Evolutionary conservation across 1,284 basidiomycete species (phyloP).

Genomic region (Sporisorium scitamineum): DNA sequence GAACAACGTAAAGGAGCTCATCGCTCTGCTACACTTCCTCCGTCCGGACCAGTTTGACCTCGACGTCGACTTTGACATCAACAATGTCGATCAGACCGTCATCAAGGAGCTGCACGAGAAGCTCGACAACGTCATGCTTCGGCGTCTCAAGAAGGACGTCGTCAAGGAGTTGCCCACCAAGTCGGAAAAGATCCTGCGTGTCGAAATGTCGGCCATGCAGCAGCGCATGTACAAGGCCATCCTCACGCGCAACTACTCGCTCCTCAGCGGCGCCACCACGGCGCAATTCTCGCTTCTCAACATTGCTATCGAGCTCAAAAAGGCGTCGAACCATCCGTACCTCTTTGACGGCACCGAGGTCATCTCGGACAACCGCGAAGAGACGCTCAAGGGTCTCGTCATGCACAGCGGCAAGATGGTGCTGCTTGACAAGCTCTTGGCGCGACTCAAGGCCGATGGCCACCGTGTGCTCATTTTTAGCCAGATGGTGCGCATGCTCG

Average conservation of each 20-base stretch:
- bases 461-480: slow-evolving; percentile 75
- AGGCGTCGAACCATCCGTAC: slow-evolving; percentile 86
- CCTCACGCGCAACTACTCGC: slow-evolving; percentile 93
- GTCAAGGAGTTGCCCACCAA: slow-evolving; percentile 96
- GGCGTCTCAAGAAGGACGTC: slow-evolving; percentile 96
- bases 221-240: slow-evolving; percentile 99
- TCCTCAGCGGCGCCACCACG: slow-evolving; percentile 82
- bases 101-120: slow-evolving; percentile 93
- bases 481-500: slow-evolving; percentile 99
- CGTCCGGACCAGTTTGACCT: slow-evolving; percentile 93
- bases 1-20: slow-evolving; percentile 97
- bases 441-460: slow-evolving; percentile 71
- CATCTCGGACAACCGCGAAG: slow-evolving; percentile 80
- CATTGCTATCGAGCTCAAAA: slow-evolving; percentile 69
- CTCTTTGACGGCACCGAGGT: slow-evolving; percentile 96
- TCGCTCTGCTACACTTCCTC: slow-evolving; percentile 97
- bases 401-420: slow-evolving; percentile 73
- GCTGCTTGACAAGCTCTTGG: slow-evolving; percentile 71
- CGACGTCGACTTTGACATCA: slow-evolving; percentile 90
- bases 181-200: slow-evolving; percentile 95
- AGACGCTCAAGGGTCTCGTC: slow-evolving; percentile 73
- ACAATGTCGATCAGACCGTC: slow-evolving; percentile 67
- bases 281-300: slow-evolving; percentile 81
- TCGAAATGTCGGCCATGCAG: slow-evolving; percentile 97
- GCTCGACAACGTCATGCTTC: slow-evolving; percentile 92